Base-by-base conservation (phyloP, 2,329 filamentous ascomycete species). In the Neofusicoccum cordaticola region DNA sequence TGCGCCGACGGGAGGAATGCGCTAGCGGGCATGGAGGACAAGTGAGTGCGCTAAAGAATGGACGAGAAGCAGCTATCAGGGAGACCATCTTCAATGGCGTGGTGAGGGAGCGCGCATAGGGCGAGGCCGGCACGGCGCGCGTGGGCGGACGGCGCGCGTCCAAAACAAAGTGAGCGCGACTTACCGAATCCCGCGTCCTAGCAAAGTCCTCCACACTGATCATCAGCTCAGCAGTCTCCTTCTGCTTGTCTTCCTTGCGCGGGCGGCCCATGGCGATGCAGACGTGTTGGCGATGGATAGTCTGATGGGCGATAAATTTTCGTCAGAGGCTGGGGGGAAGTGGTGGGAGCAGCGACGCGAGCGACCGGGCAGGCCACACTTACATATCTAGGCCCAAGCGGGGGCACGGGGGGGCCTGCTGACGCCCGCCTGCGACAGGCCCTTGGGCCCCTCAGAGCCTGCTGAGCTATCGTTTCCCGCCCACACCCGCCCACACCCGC, bases 171-270 rank as follows among this genome's bases (percentile, higher is more conserved):
- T 7, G 27, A 39, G 19, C 50, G 64, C 15, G 56, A 82, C 90
- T 85, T 88, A 96, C 92, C 75, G 87, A 89, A 76, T 96, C 92
- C 72, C 92, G 87, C 56, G 93, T 92, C 74, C 89, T 85, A 66
- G 91, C 85, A 76, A 94, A 94, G 77, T 91, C 89, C 65, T 92
- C 89, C 65, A 90, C 84, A 67, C 92, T 87, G 68, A 90, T 72
- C 71, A 73, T 71, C 9, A 77, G 69, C 69, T 76, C 74, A 65
- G 71, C 73, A 42, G 71, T 73, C 50, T 74, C 72, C 39, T 75
- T 71, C 58, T 71, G 70, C 69, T 77, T 76, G 9, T 66, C 63
- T 39, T 71, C 63, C 37, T 65, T 64, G 31, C 50, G 39, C 15
- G 62, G 62, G 41, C 62, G 62, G 17, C 50, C 62, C 62, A 64